These are phyloP conservation scores for Clitopilus hobsonii DNA, from an alignment of 768 basidiomycete species.

Conservation along the genomic window DNA sequence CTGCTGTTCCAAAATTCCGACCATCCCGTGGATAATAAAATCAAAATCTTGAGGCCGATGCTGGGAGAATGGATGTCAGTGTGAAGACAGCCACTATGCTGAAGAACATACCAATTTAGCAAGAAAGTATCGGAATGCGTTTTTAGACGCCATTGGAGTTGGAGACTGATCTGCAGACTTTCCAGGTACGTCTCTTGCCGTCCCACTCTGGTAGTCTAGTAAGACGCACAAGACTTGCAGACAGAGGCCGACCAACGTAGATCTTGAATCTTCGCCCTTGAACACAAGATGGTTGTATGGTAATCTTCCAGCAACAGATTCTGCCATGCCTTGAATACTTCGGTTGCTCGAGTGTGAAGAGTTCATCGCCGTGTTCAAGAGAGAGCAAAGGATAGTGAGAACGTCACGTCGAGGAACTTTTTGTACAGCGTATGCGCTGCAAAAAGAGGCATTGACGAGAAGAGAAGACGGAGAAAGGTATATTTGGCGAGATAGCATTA, in stretches of 20 bases:
- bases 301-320: conserved; percentile 71
- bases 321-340: conserved; percentile 65
- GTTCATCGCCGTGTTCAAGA: conserved; percentile 87
- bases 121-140: conserved; percentile 89
- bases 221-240: conserved; percentile 75
- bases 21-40: conserved; percentile 75
- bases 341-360: conserved; percentile 46
- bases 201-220: conserved; percentile 78
- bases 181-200: conserved; percentile 49
- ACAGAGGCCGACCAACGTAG: conserved; percentile 67
- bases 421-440: conserved; percentile 75
- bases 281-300: conserved; percentile 90
- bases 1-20: conserved; percentile 67
- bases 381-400: conserved; percentile 88
- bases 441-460: conserved; percentile 69
- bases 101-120: conserved; percentile 64
- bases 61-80: conserved; percentile 30
- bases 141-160: conserved; percentile 62
- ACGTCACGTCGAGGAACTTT: conserved; percentile 74
- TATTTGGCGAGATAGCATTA: conserved; percentile 88
- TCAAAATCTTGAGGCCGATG: conserved; percentile 88
- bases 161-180: conserved; percentile 7
- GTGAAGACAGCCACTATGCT: conserved; percentile 1
- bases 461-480: conserved; percentile 71
- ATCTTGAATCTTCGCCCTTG: conserved; percentile 80